Evolutionary conservation across 768 basidiomycete genomes (phyloP).

Genomic region (Calvatia gigantea): DNA sequence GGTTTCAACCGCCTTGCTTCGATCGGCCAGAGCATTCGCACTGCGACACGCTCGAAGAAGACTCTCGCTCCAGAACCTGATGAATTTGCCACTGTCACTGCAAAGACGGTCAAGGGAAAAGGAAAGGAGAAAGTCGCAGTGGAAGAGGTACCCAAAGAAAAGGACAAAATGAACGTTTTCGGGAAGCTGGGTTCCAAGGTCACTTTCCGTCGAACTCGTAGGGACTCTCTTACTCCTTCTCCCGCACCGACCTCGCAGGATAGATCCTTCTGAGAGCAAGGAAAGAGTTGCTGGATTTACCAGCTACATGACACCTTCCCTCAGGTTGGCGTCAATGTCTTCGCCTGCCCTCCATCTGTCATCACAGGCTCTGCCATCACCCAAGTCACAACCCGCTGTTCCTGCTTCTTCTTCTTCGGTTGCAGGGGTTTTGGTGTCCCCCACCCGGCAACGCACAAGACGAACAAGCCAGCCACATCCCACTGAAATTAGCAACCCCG

Average conservation of each 20-base stretch:
- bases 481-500: constrained; percentile 13
- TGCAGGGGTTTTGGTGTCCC: constrained; percentile 42
- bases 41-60: constrained; percentile 58
- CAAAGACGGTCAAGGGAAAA: constrained; percentile 37
- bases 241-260: constrained; percentile 8
- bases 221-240: constrained; percentile 9
- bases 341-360: constrained; percentile 69
- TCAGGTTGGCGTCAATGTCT: constrained; percentile 70
- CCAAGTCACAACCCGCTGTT: constrained; percentile 45
- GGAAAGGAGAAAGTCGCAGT: constrained; percentile 32
- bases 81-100: constrained; percentile 41
- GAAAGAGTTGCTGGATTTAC: constrained; percentile 50
- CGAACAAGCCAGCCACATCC: constrained; percentile 34
- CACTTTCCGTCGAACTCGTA: constrained; percentile 22
- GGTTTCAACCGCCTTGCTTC: constrained; percentile 64
- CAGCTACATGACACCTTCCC: constrained; percentile 61
- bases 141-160: constrained; percentile 27
- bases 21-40: constrained; percentile 62
- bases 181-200: constrained; percentile 17
- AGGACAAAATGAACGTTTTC: constrained; percentile 21
- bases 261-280: constrained; percentile 31
- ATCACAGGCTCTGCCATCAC: constrained; percentile 51
- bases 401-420: constrained; percentile 46
- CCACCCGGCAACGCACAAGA: constrained; percentile 40
- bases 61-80: constrained; percentile 29